phyloP scores from a whole-genome alignment of 176 grass and related monocot genomes.

The Oryza meyeriana region DNA sequence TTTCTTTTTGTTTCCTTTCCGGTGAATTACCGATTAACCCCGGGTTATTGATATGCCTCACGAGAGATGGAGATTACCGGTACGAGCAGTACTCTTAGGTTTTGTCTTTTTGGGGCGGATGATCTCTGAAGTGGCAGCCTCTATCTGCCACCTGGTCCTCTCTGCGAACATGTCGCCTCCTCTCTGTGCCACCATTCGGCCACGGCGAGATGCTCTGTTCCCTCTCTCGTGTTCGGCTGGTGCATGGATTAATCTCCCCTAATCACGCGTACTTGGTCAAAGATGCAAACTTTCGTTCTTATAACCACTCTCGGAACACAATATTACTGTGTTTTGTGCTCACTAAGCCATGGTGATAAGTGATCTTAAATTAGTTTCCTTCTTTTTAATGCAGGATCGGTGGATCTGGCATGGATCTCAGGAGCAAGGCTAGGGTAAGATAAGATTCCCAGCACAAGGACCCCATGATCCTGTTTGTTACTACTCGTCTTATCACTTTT shows the following conservation, averaged over 20 bases:
- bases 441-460: constrained; percentile 27
- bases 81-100: neutral
- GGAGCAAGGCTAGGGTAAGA: constrained; percentile 96
- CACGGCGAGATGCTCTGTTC: constrained; percentile 16
- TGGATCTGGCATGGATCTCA: constrained; percentile 97
- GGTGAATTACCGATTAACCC: neutral
- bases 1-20: neutral
- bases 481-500: constrained; percentile 24
- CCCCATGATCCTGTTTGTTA: constrained; percentile 22
- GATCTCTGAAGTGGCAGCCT: constrained; percentile 24
- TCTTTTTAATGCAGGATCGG: constrained; percentile 68
- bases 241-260: neutral
- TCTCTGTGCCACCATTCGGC: neutral
- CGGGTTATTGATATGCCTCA: constrained; percentile 5
- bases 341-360: neutral
- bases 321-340: neutral
- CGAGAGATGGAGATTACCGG: neutral
- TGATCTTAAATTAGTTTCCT: neutral
- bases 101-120: constrained; percentile 7
- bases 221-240: neutral
- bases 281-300: neutral
- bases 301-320: neutral
- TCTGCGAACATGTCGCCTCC: neutral
- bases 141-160: constrained; percentile 25
- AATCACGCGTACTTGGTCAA: neutral